Evolutionary conservation across 2,329 filamentous ascomycete genomes (phyloP).

Genomic region (Chalaropsis ovoidea): DNA sequence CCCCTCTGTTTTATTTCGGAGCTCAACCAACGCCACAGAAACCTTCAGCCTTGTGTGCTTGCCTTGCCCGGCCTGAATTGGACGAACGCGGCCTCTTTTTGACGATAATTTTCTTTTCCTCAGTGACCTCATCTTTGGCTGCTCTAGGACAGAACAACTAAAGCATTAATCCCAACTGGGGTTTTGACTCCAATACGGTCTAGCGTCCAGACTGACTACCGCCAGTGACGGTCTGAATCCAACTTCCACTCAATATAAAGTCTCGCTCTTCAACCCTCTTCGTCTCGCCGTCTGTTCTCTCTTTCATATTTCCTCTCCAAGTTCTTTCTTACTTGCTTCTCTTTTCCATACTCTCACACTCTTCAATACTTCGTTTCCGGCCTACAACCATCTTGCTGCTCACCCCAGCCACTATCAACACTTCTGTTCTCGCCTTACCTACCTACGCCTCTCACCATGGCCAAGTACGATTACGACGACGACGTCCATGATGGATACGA

Average conservation of each 20-base stretch:
- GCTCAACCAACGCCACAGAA: neutral
- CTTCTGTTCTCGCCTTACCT: neutral
- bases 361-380: neutral
- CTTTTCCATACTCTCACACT: neutral
- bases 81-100: neutral
- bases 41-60: neutral
- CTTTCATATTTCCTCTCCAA: neutral
- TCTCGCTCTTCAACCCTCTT: neutral
- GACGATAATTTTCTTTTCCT: neutral
- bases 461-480: constrained; percentile 26
- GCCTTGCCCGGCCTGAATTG: neutral
- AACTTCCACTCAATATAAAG: neutral
- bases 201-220: neutral
- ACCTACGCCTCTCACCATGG: constrained; percentile 16
- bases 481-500: constrained; percentile 38
- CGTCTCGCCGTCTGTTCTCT: neutral
- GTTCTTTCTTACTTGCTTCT: neutral
- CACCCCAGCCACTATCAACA: neutral
- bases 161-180: neutral
- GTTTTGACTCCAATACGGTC: neutral
- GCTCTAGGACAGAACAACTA: neutral
- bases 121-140: neutral
- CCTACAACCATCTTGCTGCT: neutral
- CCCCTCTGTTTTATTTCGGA: constrained; percentile 1
- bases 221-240: no score